phyloP scores from a whole-genome alignment of 73 alveolate species.

The Urostyla sp. region DNA sequence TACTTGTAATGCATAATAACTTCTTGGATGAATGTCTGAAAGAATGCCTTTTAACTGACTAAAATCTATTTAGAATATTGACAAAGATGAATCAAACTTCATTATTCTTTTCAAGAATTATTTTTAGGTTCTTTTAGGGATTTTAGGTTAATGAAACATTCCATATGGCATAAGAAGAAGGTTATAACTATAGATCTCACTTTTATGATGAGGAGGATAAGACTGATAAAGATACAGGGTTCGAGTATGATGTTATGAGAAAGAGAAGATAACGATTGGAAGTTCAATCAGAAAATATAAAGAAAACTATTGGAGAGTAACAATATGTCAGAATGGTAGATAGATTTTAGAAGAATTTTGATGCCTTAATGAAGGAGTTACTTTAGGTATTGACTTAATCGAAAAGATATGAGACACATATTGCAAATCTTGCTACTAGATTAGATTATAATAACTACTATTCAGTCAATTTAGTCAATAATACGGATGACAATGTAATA shows the following conservation, averaged over 20 bases:
- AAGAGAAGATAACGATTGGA: conserved; percentile 74
- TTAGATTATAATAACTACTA: conserved; percentile 94
- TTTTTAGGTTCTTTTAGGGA: conserved; percentile 52
- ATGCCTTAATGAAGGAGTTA: conserved; percentile 77
- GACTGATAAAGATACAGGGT: conserved; percentile 59
- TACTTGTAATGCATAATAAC: conserved; percentile 82
- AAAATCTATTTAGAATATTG: conserved; percentile 71
- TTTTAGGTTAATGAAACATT: conserved; percentile 56
- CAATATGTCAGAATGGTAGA: conserved; percentile 74
- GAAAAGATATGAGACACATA: conserved; percentile 86
- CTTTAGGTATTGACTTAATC: conserved; percentile 72
- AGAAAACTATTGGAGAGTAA: conserved; percentile 70
- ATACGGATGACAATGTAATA: neutral
- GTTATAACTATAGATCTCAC: conserved; percentile 5
- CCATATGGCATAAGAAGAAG: conserved; percentile 17
- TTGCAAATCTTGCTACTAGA: conserved; percentile 90
- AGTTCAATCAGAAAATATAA: conserved; percentile 72
- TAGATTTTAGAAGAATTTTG: conserved; percentile 77
- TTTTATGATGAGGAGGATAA: conserved; percentile 32
- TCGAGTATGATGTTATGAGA: conserved; percentile 1
- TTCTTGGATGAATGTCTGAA: conserved; percentile 94
- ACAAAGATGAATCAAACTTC: conserved; percentile 78
- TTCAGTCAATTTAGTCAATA: conserved; percentile 61
- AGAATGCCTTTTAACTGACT: conserved; percentile 87
- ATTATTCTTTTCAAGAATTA: conserved; percentile 78